Conservation (phyloP, 2,329 filamentous ascomycete genomes). For the Trichothecium sympodiale region DNA sequence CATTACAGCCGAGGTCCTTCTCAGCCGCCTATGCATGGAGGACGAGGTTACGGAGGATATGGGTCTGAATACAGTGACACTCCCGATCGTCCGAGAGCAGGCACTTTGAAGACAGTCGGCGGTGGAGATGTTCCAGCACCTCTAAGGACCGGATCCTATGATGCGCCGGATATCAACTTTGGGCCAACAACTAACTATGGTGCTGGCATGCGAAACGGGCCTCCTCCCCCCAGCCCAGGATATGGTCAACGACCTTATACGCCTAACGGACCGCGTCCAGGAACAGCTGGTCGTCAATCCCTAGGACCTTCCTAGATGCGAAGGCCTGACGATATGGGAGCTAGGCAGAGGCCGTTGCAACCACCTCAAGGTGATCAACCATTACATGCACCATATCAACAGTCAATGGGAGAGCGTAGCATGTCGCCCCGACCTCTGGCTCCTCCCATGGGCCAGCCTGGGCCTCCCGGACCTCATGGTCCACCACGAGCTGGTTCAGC, state of each 20-base stretch:
- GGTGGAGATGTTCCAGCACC: constrained; percentile 21
- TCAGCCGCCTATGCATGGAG: constrained; percentile 12
- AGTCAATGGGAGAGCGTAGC: constrained; percentile 14
- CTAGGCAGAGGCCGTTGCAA: constrained; percentile 65
- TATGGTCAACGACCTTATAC: constrained; percentile 18
- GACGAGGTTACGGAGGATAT: constrained; percentile 13
- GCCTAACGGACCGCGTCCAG: constrained; percentile 15
- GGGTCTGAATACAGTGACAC: constrained; percentile 46
- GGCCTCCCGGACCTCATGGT: not conserved
- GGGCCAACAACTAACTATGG: constrained; percentile 68
- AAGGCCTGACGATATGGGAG: constrained; percentile 24
- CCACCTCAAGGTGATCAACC: constrained; percentile 45
- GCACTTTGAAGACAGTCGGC: constrained; percentile 70
- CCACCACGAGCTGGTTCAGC: not conserved
- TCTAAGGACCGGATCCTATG: constrained; percentile 23
- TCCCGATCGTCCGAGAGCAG: constrained; percentile 64
- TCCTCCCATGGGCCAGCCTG: too few relatives aligned
- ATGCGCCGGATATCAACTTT: constrained; percentile 72
- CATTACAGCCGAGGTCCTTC: constrained; percentile 6
- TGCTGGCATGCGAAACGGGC: constrained; percentile 17
- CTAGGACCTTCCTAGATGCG: constrained; percentile 7
- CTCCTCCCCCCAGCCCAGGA: constrained; percentile 2
- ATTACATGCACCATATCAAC: constrained; percentile 19
- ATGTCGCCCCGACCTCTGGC: constrained; percentile 8
- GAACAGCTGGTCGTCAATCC: constrained; percentile 12